Percentiles rank a stretch among this genome's conserved stretches.
Conservation (phyloP, 441 rosid species). For the Viola pubescens region DNA sequence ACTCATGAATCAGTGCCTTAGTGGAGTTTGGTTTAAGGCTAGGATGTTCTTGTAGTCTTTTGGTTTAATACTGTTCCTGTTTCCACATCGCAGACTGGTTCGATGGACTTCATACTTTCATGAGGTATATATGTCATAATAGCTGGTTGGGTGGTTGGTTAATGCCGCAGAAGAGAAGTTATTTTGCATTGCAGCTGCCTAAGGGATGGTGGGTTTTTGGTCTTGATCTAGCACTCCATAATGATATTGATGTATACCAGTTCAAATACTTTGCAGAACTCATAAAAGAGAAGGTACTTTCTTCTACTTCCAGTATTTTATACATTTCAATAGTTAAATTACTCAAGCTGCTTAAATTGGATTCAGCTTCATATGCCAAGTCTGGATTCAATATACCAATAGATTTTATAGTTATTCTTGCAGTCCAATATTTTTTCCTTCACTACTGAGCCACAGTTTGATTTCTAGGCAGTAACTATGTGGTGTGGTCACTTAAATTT, state of each 20-base stretch:
- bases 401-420: too few relatives aligned
- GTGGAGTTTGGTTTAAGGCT: slow-evolving; percentile 6
- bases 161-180: slow-evolving; percentile 99
- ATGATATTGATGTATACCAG: slow-evolving; percentile 97
- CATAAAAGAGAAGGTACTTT: slow-evolving; percentile 58
- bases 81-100: slow-evolving; percentile 71
- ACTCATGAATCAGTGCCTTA: neutral
- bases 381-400: too few relatives aligned
- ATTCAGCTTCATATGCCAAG: too few relatives aligned
- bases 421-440: too few relatives aligned
- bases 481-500: too few relatives aligned
- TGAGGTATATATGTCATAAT: slow-evolving; percentile 97
- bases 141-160: slow-evolving; percentile 99
- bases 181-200: slow-evolving; percentile 94
- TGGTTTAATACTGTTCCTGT: slow-evolving; percentile 1
- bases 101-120: slow-evolving; percentile 94
- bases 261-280: slow-evolving; percentile 89
- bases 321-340: slow-evolving; percentile 7
- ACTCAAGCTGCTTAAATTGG: neutral
- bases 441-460: too few relatives aligned
- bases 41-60: neutral
- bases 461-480: too few relatives aligned
- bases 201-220: slow-evolving; percentile 98
- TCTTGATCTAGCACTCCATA: slow-evolving; percentile 96
- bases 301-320: slow-evolving; percentile 11